Conservation (phyloP, 805 yeast genomes). For the Suhomyces xylopsoci region DNA sequence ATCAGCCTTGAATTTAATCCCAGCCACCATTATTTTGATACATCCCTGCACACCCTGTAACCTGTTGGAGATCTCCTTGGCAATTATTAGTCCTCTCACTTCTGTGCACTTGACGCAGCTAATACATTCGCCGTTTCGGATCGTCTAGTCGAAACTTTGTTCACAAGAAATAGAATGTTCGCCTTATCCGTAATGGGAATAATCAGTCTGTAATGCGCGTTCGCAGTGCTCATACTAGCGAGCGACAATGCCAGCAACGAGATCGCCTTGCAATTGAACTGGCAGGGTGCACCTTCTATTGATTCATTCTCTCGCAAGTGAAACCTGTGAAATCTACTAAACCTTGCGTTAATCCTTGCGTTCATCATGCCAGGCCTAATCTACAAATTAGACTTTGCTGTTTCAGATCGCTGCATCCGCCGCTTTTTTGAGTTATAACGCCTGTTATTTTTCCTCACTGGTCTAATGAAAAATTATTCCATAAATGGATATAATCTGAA, state of each 20-base stretch:
- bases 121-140: not conserved
- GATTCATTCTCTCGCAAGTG: not conserved
- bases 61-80: not conserved
- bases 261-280: not conserved
- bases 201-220: not conserved
- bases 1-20: not conserved
- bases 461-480: not conserved
- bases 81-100: not conserved
- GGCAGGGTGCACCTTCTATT: not conserved
- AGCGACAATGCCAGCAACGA: not conserved
- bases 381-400: not conserved
- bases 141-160: not conserved
- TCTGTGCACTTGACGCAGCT: not conserved
- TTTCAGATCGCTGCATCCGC: not conserved
- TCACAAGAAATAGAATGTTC: not conserved
- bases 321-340: not conserved
- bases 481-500: not conserved
- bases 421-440: not conserved
- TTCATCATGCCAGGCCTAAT: not conserved
- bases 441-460: not conserved
- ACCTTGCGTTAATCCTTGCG: not conserved
- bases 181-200: not conserved
- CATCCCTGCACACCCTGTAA: not conserved
- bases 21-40: not conserved
- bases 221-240: not conserved